phyloP scores from a whole-genome alignment of 768 basidiomycete genomes.

The Auricularia sp. region DNA sequence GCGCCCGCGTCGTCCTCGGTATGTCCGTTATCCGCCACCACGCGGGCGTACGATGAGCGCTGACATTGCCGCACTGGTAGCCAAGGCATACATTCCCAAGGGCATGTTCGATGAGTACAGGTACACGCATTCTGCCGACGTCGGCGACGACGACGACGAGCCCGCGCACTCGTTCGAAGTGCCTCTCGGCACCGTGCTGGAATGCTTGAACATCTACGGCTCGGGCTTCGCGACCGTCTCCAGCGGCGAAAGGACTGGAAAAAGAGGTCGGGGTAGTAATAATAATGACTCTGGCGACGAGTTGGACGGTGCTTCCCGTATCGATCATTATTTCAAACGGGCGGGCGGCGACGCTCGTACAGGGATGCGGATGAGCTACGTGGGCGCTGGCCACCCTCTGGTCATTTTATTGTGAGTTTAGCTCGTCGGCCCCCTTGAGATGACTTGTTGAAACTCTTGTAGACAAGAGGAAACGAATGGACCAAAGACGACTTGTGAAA shows the following conservation, averaged over 20 bases:
- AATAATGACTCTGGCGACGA: slow-evolving; percentile 34
- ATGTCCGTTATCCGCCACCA: slow-evolving; percentile 13
- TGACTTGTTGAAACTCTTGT: not conserved
- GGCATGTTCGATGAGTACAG: slow-evolving; percentile 73
- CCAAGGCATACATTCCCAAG: slow-evolving; percentile 71
- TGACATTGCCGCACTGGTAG: slow-evolving; percentile 29
- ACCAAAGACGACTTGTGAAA: slow-evolving; percentile 80
- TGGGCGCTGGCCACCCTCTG: slow-evolving; percentile 68
- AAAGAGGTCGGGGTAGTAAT: slow-evolving; percentile 42
- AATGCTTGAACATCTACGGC: slow-evolving; percentile 90
- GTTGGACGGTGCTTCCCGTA: slow-evolving; percentile 24
- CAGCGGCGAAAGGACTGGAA: slow-evolving; percentile 18
- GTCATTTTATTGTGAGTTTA: slow-evolving; percentile 62
- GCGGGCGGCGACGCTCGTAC: slow-evolving; percentile 48
- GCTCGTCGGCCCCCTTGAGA: not conserved
- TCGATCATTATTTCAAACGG: slow-evolving; percentile 53
- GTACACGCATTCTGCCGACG: slow-evolving; percentile 35
- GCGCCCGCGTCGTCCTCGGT: slow-evolving; percentile 76
- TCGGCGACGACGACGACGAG: slow-evolving; percentile 22
- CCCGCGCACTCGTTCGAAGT: slow-evolving; percentile 58
- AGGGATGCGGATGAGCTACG: slow-evolving; percentile 78
- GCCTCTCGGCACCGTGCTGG: slow-evolving; percentile 72
- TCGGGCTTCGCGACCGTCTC: slow-evolving; percentile 44
- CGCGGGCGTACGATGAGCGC: not conserved
- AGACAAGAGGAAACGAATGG: slow-evolving; percentile 68